Conservation (phyloP, 2,329 filamentous ascomycete species). For the Purpureocillium lavendulum region DNA sequence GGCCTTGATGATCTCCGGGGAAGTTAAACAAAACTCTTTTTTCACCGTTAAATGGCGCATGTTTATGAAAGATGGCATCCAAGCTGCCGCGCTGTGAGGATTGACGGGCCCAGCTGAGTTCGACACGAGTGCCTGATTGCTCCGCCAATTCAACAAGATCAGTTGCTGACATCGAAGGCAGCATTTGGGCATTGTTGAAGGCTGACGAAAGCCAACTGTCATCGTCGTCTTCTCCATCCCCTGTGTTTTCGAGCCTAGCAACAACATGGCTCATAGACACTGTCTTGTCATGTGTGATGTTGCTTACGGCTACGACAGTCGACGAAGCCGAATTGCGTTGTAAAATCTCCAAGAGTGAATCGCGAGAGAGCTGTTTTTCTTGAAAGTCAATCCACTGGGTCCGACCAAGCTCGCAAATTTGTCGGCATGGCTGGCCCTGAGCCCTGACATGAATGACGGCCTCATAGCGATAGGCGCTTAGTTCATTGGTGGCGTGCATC, state of each 20-base stretch:
- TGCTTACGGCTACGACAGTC: neutral
- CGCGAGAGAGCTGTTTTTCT: slow-evolving; percentile 2
- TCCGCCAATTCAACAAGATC: slow-evolving; percentile 14
- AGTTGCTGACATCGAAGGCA: slow-evolving; percentile 6
- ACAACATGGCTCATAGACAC: neutral
- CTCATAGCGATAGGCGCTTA: slow-evolving; percentile 18
- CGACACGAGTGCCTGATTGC: slow-evolving; percentile 34
- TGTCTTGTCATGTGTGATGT: neutral
- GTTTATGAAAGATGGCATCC: slow-evolving; percentile 23
- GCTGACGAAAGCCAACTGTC: slow-evolving; percentile 5
- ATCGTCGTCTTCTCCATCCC: neutral
- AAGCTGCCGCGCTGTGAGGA: slow-evolving; percentile 14
- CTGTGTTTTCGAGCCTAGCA: neutral
- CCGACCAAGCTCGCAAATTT: slow-evolving; percentile 3
- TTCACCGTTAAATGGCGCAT: slow-evolving; percentile 12
- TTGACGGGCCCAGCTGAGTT: slow-evolving; percentile 35
- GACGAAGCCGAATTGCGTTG: neutral
- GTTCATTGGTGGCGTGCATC: slow-evolving; percentile 19
- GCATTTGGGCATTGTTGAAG: slow-evolving; percentile 1
- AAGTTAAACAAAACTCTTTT: slow-evolving; percentile 13
- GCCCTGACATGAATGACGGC: slow-evolving; percentile 11
- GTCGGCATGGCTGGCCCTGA: neutral
- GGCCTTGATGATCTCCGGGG: slow-evolving; percentile 9
- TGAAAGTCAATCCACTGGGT: slow-evolving; percentile 13
- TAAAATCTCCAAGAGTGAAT: slow-evolving; percentile 7